phyloP scores from a whole-genome alignment of 1,139 yeast genomes.

The Geotrichum citri-aurantii region DNA sequence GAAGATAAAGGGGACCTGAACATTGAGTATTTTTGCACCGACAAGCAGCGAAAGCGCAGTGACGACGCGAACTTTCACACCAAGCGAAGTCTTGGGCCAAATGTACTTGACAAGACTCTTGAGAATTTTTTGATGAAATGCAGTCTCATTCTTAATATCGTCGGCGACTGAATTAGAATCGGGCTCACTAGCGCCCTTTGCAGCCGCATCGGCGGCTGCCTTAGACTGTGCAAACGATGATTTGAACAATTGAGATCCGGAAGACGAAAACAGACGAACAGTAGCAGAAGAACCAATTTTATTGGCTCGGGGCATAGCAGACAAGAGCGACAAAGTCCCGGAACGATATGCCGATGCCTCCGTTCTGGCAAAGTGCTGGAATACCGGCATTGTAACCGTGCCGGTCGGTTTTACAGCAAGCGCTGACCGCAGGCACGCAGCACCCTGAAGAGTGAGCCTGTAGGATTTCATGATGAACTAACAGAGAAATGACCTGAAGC shows the following conservation, averaged over 20 bases:
- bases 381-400: neutral
- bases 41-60: conserved; percentile 68
- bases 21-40: conserved; percentile 77
- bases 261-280: conserved; percentile 4
- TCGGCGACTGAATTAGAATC: neutral
- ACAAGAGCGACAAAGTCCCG: neutral
- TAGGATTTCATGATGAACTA: neutral
- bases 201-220: neutral
- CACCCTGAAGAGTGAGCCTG: neutral
- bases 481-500: neutral
- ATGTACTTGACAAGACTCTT: conserved; percentile 56
- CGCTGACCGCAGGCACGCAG: neutral
- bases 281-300: neutral
- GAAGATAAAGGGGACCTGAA: conserved; percentile 93
- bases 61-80: conserved; percentile 69
- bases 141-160: conserved; percentile 11
- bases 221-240: neutral
- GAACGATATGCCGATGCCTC: neutral
- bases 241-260: conserved; percentile 1
- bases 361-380: neutral
- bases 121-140: conserved; percentile 28
- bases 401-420: neutral
- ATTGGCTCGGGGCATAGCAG: neutral
- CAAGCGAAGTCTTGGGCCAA: conserved; percentile 77
- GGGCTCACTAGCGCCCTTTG: neutral